Conservation (phyloP, 768 basidiomycete genomes). For the Trichaptum fuscoviolaceum region DNA sequence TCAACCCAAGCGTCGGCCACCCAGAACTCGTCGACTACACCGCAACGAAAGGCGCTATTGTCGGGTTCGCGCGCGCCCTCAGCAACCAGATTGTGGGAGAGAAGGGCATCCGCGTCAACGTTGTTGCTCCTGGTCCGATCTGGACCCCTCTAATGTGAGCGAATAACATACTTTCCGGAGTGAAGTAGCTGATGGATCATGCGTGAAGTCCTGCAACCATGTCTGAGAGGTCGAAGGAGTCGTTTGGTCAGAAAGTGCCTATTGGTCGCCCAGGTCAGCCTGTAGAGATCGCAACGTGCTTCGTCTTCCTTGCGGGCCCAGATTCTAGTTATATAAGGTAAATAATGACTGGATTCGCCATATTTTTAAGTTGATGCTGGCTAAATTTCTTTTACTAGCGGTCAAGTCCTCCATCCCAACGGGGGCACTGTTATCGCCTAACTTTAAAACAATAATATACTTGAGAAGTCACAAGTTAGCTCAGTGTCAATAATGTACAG, state of each 20-base stretch:
- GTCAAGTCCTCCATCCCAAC: conserved; percentile 20
- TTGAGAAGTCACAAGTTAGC: neutral
- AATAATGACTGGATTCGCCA: neutral
- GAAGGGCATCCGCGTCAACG: conserved; percentile 43
- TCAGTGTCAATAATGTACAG: neutral
- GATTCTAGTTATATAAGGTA: conserved; percentile 40
- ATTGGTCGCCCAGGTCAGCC: conserved; percentile 48
- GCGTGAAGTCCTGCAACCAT: conserved; percentile 26
- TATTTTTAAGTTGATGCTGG: neutral
- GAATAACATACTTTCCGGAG: conserved; percentile 1
- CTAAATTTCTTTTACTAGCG: conserved; percentile 18
- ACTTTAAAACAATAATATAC: neutral
- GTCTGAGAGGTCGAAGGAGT: conserved; percentile 27
- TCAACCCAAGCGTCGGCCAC: conserved; percentile 41
- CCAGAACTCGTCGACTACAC: conserved; percentile 50
- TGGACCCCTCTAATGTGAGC: conserved; percentile 42
- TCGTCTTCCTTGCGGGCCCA: conserved; percentile 42
- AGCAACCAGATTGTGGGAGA: conserved; percentile 47
- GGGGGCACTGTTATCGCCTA: conserved; percentile 17
- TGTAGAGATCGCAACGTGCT: conserved; percentile 42
- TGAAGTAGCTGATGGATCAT: neutral
- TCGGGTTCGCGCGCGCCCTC: conserved; percentile 41
- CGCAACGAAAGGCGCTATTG: conserved; percentile 48
- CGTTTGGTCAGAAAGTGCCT: conserved; percentile 29
- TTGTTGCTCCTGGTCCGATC: conserved; percentile 39